A percentile compares a stretch with the other conserved stretches of the same genome.
Conservation (phyloP, 2,329 filamentous ascomycete species). For the Elsinoe ampelina region DNA sequence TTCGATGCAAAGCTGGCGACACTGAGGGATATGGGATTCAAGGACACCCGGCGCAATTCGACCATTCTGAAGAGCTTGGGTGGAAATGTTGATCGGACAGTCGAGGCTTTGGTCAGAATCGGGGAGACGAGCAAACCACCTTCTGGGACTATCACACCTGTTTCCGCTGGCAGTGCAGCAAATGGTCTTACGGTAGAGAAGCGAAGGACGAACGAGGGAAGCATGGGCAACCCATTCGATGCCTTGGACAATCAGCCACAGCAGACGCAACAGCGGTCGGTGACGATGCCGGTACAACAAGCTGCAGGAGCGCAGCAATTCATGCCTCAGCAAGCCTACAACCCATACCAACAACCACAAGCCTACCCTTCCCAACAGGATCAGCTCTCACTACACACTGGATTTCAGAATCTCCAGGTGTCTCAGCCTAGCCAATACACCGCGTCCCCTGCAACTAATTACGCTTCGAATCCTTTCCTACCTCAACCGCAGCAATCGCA, state of each 20-base stretch:
- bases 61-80: slow-evolving; percentile 73
- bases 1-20: slow-evolving; percentile 67
- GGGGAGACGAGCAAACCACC: slow-evolving; percentile 56
- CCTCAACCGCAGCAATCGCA: slow-evolving; percentile 20
- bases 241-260: slow-evolving; percentile 28
- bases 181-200: slow-evolving; percentile 38
- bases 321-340: slow-evolving; percentile 40
- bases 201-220: slow-evolving; percentile 23
- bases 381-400: slow-evolving; percentile 23
- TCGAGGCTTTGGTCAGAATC: slow-evolving; percentile 74
- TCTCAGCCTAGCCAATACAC: slow-evolving; percentile 28
- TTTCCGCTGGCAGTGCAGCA: slow-evolving; percentile 37
- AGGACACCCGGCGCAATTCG: slow-evolving; percentile 69
- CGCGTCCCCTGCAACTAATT: neutral
- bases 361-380: slow-evolving; percentile 27
- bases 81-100: slow-evolving; percentile 75
- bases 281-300: slow-evolving; percentile 21
- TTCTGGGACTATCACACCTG: slow-evolving; percentile 24
- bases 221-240: slow-evolving; percentile 36
- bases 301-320: slow-evolving; percentile 19
- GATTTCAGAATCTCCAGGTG: slow-evolving; percentile 65
- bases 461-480: slow-evolving; percentile 25
- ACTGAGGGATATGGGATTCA: slow-evolving; percentile 85
- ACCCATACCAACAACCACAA: slow-evolving; percentile 53
- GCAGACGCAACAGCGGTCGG: slow-evolving; percentile 18